A percentile compares a stretch with the other conserved stretches of the same genome.
These are phyloP conservation scores for Chloromonas sp. DNA, from an alignment of 163 green algal genomes.

Conservation along the genomic window DNA sequence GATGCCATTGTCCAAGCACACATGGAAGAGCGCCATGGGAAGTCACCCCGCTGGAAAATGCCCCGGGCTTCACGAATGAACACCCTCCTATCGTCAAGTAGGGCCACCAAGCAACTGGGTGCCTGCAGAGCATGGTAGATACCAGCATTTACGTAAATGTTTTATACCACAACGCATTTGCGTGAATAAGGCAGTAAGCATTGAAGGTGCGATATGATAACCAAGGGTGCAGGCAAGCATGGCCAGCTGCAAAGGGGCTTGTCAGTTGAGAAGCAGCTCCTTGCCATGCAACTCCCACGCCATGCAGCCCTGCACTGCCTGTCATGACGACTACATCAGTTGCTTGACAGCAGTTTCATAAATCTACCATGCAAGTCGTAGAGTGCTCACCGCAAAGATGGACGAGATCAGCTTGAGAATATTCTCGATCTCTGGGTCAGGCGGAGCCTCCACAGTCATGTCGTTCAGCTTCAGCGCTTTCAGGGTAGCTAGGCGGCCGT, in stretches of 20 bases:
- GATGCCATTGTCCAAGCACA: constrained; percentile 39
- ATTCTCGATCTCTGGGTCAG: background rate
- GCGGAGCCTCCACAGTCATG: background rate
- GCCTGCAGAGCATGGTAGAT: background rate
- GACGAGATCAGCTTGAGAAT: constrained; percentile 1
- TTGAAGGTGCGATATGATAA: no score
- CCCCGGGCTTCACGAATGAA: constrained; percentile 33
- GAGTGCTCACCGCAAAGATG: background rate
- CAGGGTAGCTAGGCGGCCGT: background rate
- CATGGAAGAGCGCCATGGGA: constrained; percentile 46
- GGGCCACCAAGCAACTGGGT: constrained; percentile 32
- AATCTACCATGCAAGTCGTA: no score
- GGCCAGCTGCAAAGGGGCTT: no score
- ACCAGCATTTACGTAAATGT: no score
- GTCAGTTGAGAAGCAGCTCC: no score
- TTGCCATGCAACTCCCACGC: no score
- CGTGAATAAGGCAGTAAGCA: no score
- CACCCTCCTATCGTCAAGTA: constrained; percentile 46
- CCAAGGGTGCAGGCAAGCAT: no score
- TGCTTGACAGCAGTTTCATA: no score
- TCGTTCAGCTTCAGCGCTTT: background rate
- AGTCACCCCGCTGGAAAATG: constrained; percentile 36
- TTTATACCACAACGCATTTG: no score
- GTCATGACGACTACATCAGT: no score
- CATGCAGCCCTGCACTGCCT: no score